These are phyloP conservation scores for Fomes fomentarius DNA, from an alignment of 1,284 basidiomycete genomes.

Conservation along the genomic window DNA sequence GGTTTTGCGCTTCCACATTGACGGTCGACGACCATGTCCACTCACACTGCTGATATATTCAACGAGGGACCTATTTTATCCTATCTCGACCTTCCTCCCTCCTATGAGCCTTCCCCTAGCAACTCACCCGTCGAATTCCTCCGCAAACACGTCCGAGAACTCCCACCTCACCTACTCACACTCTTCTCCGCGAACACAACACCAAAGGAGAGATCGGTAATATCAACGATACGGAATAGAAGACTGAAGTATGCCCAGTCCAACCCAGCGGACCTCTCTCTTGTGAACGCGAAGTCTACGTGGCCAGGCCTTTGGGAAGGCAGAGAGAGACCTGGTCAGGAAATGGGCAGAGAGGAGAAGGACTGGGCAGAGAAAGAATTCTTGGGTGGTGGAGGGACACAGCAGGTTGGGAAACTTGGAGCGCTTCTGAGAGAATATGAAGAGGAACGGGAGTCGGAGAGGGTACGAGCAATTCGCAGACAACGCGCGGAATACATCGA, in stretches of 20 bases:
- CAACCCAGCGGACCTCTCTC: slow-evolving; percentile 55
- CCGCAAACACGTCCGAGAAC: slow-evolving; percentile 53
- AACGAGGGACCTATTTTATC: slow-evolving; percentile 41
- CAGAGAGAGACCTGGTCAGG: slow-evolving; percentile 43
- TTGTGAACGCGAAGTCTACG: slow-evolving; percentile 49
- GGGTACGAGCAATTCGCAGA: slow-evolving; percentile 52
- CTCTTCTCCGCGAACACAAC: slow-evolving; percentile 65
- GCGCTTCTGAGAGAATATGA: slow-evolving; percentile 68
- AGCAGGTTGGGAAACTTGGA: slow-evolving; percentile 72
- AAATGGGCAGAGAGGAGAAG: slow-evolving; percentile 66
- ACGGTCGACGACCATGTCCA: slow-evolving; percentile 21
- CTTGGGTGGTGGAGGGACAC: slow-evolving; percentile 49
- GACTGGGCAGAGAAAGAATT: slow-evolving; percentile 69
- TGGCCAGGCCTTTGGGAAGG: slow-evolving; percentile 75
- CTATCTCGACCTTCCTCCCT: slow-evolving; percentile 63
- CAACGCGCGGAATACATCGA: slow-evolving; percentile 45
- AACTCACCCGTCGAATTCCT: slow-evolving; percentile 60
- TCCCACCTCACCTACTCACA: slow-evolving; percentile 67
- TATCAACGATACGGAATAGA: slow-evolving; percentile 70
- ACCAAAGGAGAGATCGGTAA: slow-evolving; percentile 64
- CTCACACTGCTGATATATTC: neutral
- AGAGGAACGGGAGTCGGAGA: slow-evolving; percentile 71
- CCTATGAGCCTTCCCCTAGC: slow-evolving; percentile 63
- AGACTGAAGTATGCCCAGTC: slow-evolving; percentile 61
- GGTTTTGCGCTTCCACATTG: neutral